Percentiles rank a stretch among this genome's conserved stretches.
These are phyloP conservation scores for Trifolium fragiferum DNA, from an alignment of 306 rosid species.

Conservation along the genomic window DNA sequence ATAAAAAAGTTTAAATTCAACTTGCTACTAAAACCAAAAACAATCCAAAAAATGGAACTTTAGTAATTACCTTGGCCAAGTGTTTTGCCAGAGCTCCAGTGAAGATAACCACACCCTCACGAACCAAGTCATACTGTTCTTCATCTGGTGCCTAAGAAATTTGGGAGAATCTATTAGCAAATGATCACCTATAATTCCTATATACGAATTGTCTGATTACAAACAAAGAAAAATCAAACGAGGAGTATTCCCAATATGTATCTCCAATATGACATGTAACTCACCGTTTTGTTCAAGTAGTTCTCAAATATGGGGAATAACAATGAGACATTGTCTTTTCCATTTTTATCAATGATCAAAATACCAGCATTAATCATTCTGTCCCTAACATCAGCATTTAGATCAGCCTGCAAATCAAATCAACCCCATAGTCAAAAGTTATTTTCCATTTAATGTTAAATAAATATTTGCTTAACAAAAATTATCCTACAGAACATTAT, in stretches of 20 bases:
- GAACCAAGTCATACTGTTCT: conserved; percentile 93
- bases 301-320: conserved; percentile 96
- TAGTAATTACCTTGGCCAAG: conserved; percentile 72
- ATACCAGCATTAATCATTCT: conserved; percentile 98
- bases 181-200: conserved; percentile 18
- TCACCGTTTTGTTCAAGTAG: conserved; percentile 87
- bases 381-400: conserved; percentile 89
- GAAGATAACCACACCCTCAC: conserved; percentile 98
- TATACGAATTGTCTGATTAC: neutral
- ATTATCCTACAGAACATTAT: neutral
- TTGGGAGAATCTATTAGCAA: conserved; percentile 17
- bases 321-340: conserved; percentile 80
- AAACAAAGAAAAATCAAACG: conserved; percentile 5
- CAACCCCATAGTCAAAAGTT: conserved; percentile 35
- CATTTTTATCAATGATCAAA: conserved; percentile 93
- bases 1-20: conserved; percentile 3
- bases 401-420: conserved; percentile 86
- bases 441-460: neutral
- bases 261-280: conserved; percentile 35
- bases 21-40: conserved; percentile 10
- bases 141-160: conserved; percentile 79
- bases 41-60: neutral
- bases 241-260: conserved; percentile 10
- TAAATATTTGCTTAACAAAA: conserved; percentile 21
- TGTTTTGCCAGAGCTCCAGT: conserved; percentile 98